Percentiles rank a stretch among this genome's conserved stretches.
phyloP scores from a whole-genome alignment of 441 rosid genomes.

The Rhodomyrtus psidioides region DNA sequence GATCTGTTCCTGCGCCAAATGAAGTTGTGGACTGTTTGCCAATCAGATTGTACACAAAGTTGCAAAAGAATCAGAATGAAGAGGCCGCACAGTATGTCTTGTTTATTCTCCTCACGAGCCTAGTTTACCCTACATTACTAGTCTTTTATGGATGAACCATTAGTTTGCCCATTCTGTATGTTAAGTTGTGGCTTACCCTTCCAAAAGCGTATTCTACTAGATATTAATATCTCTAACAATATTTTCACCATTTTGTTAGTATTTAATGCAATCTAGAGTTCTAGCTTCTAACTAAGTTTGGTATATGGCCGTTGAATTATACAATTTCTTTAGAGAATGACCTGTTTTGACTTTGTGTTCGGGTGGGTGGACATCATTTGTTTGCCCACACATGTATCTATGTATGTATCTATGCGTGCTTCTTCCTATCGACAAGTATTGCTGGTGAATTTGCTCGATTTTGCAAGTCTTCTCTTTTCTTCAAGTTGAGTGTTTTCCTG shows the following conservation, averaged over 20 bases:
- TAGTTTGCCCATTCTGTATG: not conserved
- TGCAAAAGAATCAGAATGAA: slow-evolving; percentile 51
- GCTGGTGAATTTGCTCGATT: not conserved
- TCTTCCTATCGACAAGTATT: not conserved
- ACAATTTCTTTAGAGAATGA: not conserved
- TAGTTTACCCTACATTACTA: not conserved
- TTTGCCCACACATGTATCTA: not conserved
- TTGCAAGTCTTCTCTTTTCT: not conserved
- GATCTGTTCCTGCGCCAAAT: slow-evolving; percentile 93
- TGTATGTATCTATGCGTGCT: too few relatives aligned
- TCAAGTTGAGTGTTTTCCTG: not conserved
- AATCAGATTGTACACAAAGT: slow-evolving; percentile 41
- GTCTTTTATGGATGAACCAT: not conserved
- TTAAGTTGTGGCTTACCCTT: not conserved
- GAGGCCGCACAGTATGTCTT: slow-evolving; percentile 73
- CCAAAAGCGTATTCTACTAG: not conserved
- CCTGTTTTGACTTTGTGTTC: not conserved
- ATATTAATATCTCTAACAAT: not conserved
- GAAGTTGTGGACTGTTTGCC: slow-evolving; percentile 88
- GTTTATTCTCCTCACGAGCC: not conserved
- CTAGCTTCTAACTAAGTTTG: not conserved
- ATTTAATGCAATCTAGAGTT: not conserved
- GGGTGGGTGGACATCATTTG: not conserved
- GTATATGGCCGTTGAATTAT: not conserved
- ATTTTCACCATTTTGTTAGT: not conserved